These are phyloP conservation scores for Leishmania aethiopica DNA, from an alignment of 208 protist species.

Conservation along the genomic window DNA sequence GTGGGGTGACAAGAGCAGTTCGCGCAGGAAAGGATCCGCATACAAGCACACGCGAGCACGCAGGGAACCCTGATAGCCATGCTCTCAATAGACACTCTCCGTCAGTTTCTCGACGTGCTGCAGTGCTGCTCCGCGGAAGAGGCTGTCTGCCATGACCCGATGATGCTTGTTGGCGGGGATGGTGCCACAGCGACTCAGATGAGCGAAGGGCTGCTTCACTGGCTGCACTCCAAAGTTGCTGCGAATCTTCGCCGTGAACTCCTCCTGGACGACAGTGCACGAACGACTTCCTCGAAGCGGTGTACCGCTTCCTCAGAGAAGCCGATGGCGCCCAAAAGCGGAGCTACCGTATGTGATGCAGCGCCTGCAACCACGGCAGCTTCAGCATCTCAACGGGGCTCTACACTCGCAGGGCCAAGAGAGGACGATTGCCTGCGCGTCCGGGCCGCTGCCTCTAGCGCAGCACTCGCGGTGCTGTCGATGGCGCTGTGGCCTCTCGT, in stretches of 20 bases:
- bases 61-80: not conserved
- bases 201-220: not conserved
- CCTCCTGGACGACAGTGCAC: not conserved
- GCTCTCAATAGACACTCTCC: not conserved
- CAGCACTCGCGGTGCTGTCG: not conserved
- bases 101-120: not conserved
- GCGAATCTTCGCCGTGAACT: not conserved
- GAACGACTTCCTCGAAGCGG: not conserved
- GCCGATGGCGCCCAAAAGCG: not conserved
- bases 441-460: not conserved
- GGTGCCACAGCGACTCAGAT: not conserved
- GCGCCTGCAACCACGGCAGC: not conserved
- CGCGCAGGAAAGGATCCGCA: not conserved
- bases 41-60: not conserved
- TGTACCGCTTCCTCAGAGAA: not conserved
- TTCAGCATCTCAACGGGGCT: not conserved
- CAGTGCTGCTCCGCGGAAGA: not conserved
- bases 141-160: not conserved
- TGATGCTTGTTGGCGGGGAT: not conserved
- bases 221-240: not conserved
- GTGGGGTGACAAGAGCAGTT: not conserved
- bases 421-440: not conserved
- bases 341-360: not conserved
- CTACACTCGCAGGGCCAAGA: not conserved
- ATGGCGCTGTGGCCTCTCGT: conserved; percentile 4